These are phyloP conservation scores for Macrolepiota albuminosa DNA, from an alignment of 768 basidiomycete genomes.

Conservation along the genomic window DNA sequence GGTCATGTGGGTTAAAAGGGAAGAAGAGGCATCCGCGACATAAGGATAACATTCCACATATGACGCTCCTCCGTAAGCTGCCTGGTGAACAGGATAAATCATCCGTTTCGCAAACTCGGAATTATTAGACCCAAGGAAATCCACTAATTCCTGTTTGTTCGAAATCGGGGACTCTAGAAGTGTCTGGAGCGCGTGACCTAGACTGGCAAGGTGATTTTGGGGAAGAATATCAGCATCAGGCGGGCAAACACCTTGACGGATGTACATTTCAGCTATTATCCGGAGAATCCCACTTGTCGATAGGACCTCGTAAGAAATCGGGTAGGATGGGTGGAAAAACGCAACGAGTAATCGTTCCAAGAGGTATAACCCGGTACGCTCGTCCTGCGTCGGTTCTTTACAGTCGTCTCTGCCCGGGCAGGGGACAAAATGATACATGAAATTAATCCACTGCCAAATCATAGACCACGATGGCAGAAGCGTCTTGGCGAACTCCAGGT, in stretches of 20 bases:
- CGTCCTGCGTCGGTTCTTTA: background rate
- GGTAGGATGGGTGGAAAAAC: background rate
- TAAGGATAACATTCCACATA: background rate
- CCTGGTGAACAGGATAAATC: background rate
- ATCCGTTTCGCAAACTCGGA: background rate
- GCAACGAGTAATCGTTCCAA: background rate
- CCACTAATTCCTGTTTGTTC: background rate
- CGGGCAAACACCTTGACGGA: background rate
- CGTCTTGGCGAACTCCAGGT: background rate
- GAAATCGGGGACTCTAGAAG: background rate
- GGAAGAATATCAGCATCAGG: background rate
- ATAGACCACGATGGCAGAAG: background rate
- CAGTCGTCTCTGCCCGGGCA: background rate
- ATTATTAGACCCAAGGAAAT: background rate
- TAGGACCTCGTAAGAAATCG: background rate
- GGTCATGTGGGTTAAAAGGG: background rate
- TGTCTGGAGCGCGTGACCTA: background rate
- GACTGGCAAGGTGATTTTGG: background rate
- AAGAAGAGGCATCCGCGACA: background rate
- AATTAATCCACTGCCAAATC: background rate
- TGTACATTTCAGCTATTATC: background rate
- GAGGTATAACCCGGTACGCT: background rate
- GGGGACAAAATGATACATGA: background rate
- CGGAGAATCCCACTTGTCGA: background rate
- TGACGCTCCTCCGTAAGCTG: background rate